Evolutionary conservation across 176 grass and related monocot genomes (phyloP).

Genomic region (Secale cereale): DNA sequence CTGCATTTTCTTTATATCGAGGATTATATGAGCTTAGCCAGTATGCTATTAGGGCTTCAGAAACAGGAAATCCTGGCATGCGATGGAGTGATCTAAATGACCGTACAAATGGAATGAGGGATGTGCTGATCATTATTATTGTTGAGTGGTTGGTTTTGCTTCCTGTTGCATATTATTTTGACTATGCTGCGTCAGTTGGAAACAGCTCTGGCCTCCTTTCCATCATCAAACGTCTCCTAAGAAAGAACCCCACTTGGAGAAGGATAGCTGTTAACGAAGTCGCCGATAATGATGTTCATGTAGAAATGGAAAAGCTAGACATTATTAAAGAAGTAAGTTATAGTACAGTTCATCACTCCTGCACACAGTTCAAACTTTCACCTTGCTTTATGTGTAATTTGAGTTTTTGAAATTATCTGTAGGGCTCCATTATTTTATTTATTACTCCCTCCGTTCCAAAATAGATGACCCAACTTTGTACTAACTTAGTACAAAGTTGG

Average conservation of each 20-base stretch:
- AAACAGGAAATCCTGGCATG: constrained; percentile 66
- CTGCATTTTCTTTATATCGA: constrained; percentile 84
- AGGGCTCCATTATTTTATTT: neutral
- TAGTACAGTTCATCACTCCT: neutral
- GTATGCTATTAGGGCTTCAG: constrained; percentile 55
- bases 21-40: constrained; percentile 77
- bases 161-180: constrained; percentile 69
- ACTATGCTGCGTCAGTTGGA: constrained; percentile 53
- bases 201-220: constrained; percentile 33
- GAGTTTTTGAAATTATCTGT: neutral
- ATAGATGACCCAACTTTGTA: too few species aligned
- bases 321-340: constrained; percentile 79
- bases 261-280: constrained; percentile 36
- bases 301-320: constrained; percentile 68
- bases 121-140: constrained; percentile 72
- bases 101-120: constrained; percentile 67
- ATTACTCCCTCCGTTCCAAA: too few species aligned
- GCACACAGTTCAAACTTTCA: neutral
- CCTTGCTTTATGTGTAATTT: constrained; percentile 1
- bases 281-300: constrained; percentile 31
- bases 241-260: constrained; percentile 29
- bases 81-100: constrained; percentile 73
- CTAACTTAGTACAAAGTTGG: too few species aligned
- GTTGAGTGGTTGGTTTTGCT: constrained; percentile 79
- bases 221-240: constrained; percentile 38